Evolutionary conservation across 2,329 filamentous ascomycete species (phyloP).

Genomic region (Escovopsis weberi): DNA sequence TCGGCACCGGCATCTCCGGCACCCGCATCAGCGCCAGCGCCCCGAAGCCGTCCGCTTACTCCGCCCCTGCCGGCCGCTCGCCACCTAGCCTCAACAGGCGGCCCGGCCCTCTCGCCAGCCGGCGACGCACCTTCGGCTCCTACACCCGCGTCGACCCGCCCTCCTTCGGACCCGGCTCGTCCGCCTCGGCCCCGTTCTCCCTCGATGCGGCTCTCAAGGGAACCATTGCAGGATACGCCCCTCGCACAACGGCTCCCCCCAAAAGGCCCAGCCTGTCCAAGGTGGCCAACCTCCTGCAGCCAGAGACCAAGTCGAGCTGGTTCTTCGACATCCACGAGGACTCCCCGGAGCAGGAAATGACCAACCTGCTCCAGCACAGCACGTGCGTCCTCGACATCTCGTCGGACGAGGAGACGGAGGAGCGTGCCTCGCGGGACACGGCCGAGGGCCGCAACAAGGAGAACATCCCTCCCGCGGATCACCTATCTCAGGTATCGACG

Average conservation of each 20-base stretch:
- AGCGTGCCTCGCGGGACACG: slow-evolving; percentile 34
- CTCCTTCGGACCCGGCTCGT: slow-evolving; percentile 32
- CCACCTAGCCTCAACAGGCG: slow-evolving; percentile 53
- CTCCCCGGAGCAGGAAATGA: slow-evolving; percentile 76
- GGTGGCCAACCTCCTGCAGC: slow-evolving; percentile 24
- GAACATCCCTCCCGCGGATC: slow-evolving; percentile 67
- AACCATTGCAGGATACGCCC: slow-evolving; percentile 49
- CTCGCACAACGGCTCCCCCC: slow-evolving; percentile 20
- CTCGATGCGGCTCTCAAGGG: slow-evolving; percentile 72
- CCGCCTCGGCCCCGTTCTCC: slow-evolving; percentile 53
- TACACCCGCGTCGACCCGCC: slow-evolving; percentile 61
- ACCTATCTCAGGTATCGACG: slow-evolving; percentile 43
- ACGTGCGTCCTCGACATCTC: slow-evolving; percentile 78
- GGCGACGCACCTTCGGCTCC: slow-evolving; percentile 47
- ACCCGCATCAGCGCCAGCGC: slow-evolving; percentile 14
- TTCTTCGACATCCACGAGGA: slow-evolving; percentile 94
- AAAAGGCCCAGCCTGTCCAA: slow-evolving; percentile 9
- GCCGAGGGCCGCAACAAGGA: slow-evolving; percentile 68
- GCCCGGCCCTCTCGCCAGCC: slow-evolving; percentile 50
- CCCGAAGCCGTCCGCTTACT: slow-evolving; percentile 37
- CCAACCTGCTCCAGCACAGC: slow-evolving; percentile 83
- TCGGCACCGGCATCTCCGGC: slow-evolving; percentile 21
- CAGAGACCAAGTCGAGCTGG: slow-evolving; percentile 53
- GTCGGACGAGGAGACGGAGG: slow-evolving; percentile 65
- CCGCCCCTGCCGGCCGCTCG: slow-evolving; percentile 67